Evolutionary conservation across 345 rosid genomes (phyloP), one percentile per base, ranked within the genome.

Genomic region (Microcos paniculata): DNA sequence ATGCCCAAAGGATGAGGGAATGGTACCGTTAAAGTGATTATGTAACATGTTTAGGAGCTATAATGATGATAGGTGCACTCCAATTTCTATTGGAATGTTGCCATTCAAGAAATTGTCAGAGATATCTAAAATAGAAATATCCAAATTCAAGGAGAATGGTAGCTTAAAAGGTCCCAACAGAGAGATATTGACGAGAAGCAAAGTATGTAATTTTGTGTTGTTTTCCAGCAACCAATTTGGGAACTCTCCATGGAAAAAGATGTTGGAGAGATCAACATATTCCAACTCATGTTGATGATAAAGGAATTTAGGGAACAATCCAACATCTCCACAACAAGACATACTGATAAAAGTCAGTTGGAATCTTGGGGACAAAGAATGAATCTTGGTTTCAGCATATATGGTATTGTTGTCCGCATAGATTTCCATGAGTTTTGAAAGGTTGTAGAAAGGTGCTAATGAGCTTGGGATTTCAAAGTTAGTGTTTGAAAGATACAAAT

Each of bases 31-130:
- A n/a, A n/a, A n/a, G n/a, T n/a, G n/a, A n/a, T n/a, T n/a, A n/a
- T n/a, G n/a, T n/a, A n/a, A n/a, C n/a, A 85, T 69, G 11, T 2
- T 42, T n/a, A n/a, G n/a, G n/a, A n/a, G n/a, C n/a, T n/a, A n/a
- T n/a, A n/a, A n/a, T n/a, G n/a, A n/a, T n/a, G n/a, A n/a, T n/a
- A n/a, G n/a, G n/a, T n/a, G n/a, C n/a, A n/a, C n/a, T n/a, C n/a
- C n/a, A n/a, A n/a, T n/a, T n/a, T n/a, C n/a, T n/a, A n/a, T n/a
- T n/a, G n/a, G n/a, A n/a, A n/a, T n/a, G n/a, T n/a, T n/a, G 1
- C 79, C 61, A 0, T 28, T 11, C 1, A 85, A 35, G 30, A 0
- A 0, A 56, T 80, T 85, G 6, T 8, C 4, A 0, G 79, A 79
- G 21, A 77, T 38, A 48, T 84, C 71, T 0, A 84, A 16, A 1